phyloP scores from a whole-genome alignment of 345 rosid genomes.

The Psidium friedrichsthalianum region DNA sequence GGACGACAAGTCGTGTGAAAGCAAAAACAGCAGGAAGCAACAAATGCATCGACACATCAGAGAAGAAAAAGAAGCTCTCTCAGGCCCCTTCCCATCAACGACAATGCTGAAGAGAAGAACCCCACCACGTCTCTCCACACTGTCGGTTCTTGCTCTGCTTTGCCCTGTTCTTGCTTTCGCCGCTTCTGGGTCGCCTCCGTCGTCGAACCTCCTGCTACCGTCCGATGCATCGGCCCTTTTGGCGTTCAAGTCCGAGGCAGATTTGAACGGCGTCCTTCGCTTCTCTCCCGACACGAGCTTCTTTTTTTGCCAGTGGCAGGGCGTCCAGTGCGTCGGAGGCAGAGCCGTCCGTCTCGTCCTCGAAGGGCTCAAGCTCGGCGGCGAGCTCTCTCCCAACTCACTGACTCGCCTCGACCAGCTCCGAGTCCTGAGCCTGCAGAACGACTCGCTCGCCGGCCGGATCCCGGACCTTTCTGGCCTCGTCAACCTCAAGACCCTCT shows the following conservation, averaged over 20 bases:
- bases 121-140: background rate
- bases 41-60: background rate
- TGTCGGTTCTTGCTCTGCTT: background rate
- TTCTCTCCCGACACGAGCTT: slow-evolving; percentile 22
- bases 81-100: background rate
- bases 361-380: slow-evolving; percentile 48
- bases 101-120: slow-evolving; percentile 15
- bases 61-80: background rate
- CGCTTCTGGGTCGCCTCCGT: background rate
- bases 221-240: slow-evolving; percentile 51
- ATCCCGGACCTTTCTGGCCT: slow-evolving; percentile 69
- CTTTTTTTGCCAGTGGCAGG: slow-evolving; percentile 57
- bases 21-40: background rate
- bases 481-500: slow-evolving; percentile 59
- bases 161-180: background rate
- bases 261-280: slow-evolving; percentile 26
- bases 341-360: slow-evolving; percentile 54
- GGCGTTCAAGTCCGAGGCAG: slow-evolving; percentile 68
- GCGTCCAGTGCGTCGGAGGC: slow-evolving; percentile 42
- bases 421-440: slow-evolving; percentile 77
- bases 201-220: slow-evolving; percentile 3
- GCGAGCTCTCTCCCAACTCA: slow-evolving; percentile 42
- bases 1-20: background rate
- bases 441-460: slow-evolving; percentile 67
- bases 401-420: slow-evolving; percentile 68